Base-by-base conservation (phyloP, 495 filamentous ascomycete species). In the Chaetomium cochliodes region DNA sequence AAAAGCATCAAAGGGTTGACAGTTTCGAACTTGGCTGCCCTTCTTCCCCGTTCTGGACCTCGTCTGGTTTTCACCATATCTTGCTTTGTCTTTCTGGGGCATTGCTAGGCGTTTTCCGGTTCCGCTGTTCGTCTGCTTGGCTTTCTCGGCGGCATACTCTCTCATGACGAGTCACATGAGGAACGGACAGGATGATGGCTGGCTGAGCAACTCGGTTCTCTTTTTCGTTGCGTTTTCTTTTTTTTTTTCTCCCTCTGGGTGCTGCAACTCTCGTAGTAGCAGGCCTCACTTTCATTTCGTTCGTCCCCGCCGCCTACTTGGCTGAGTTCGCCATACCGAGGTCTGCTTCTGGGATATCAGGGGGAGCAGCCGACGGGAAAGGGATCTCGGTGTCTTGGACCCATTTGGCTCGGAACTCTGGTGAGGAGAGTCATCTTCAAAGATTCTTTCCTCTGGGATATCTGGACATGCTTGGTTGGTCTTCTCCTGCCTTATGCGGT, bases 41-140 rank as follows among this genome's bases (percentile, higher is more conserved):
- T 41, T 52, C 49, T 53, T 62, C 44, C 30, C 54, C 39, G 52
- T 37, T 26, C 44, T 56, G n/a, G 30, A 26, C 55, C 62, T 26
- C 46, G 44, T 62, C 49, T 39, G 58, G 49, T 68, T 64, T 58
- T 65, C 22, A 58, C 44, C 41, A 58, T 58, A 44, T 41, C 26
- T 50, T 63, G 61, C 61, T 63, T 57, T 63, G 53, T 64, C 53
- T 52, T 55, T 59, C 33, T 50, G 46, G 46, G 67, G 63, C 63
- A 66, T 69, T 64, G 64, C 64, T 65, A 42, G 67, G 67, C 60
- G 67, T 69, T 52, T 37, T 60, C 53, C 37, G 60, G 67, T 63
- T 25, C 47, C 62, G 58, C 52, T 55, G 12, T 37, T 59, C 52
- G 58, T 52, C 42, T 33, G 22, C 51, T 58, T 50, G 25, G 23